Evolutionary conservation across 495 filamentous ascomycete genomes (phyloP).

Genomic region (Friedmanniomyces simplex): DNA sequence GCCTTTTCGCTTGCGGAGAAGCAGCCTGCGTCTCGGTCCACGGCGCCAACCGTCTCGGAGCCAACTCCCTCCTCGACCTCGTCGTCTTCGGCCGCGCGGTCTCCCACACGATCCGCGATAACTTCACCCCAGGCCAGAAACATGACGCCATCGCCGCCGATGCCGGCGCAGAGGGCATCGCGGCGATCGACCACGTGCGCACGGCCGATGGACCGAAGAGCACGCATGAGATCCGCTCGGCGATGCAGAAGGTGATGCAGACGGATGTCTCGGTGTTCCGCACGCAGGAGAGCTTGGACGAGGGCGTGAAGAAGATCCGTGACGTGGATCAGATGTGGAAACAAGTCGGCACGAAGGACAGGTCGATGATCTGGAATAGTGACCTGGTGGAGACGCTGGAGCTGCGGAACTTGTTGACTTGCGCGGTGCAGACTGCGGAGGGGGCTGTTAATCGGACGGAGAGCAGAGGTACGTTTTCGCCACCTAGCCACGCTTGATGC

Average conservation of each 20-base stretch:
- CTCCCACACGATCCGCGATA: conserved; percentile 88
- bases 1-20: conserved; percentile 93
- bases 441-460: conserved; percentile 85
- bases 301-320: conserved; percentile 66
- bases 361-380: conserved; percentile 99
- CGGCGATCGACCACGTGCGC: conserved; percentile 70
- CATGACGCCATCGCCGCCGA: conserved; percentile 67
- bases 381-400: conserved; percentile 95
- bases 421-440: conserved; percentile 85
- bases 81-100: conserved; percentile 96
- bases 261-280: conserved; percentile 93
- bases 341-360: conserved; percentile 85
- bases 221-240: conserved; percentile 72
- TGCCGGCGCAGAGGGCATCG: conserved; percentile 76
- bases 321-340: conserved; percentile 67
- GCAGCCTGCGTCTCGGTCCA: conserved; percentile 98
- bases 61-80: conserved; percentile 94
- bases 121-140: conserved; percentile 64
- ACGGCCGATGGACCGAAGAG: conserved; percentile 71
- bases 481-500: background rate
- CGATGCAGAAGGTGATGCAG: conserved; percentile 98
- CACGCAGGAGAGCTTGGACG: conserved; percentile 77
- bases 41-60: conserved; percentile 92
- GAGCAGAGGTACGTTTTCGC: conserved; percentile 52
- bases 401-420: conserved; percentile 85